These are phyloP conservation scores for Raddia distichophylla DNA, from an alignment of 176 grass and related monocot genomes.

Conservation along the genomic window DNA sequence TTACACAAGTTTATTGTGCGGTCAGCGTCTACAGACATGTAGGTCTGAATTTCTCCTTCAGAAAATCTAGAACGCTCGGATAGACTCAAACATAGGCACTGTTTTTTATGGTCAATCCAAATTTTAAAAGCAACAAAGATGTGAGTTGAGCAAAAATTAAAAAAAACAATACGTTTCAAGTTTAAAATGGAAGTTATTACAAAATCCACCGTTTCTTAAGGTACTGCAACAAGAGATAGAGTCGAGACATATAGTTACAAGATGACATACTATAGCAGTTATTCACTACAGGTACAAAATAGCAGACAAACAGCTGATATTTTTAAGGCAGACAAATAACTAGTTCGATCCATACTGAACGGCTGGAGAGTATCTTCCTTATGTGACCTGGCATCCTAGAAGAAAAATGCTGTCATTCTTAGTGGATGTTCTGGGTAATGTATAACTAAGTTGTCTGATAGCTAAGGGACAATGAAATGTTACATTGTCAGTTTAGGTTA, in stretches of 20 bases:
- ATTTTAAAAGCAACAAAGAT: slow-evolving; percentile 28
- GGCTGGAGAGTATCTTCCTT: slow-evolving; percentile 2
- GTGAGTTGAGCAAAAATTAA: slow-evolving; percentile 24
- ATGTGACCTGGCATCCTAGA: neutral
- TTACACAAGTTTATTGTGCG: slow-evolving; percentile 89
- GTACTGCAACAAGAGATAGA: too few species aligned
- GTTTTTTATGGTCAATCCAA: slow-evolving; percentile 43
- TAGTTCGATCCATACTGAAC: slow-evolving; percentile 5
- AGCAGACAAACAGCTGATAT: neutral
- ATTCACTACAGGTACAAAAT: slow-evolving; percentile 1
- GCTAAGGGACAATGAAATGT: neutral
- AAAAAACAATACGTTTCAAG: slow-evolving; percentile 8
- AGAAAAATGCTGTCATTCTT: neutral
- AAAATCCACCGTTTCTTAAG: neutral
- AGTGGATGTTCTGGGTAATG: neutral
- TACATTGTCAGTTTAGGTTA: neutral
- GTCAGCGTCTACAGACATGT: slow-evolving; percentile 96
- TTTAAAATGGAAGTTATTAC: slow-evolving; percentile 1
- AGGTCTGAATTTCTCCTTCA: slow-evolving; percentile 96
- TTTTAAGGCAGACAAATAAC: neutral
- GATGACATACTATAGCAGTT: neutral
- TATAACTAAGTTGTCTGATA: slow-evolving; percentile 1
- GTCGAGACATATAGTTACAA: neutral
- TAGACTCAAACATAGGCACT: slow-evolving; percentile 82
- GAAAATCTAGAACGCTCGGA: slow-evolving; percentile 91